Evolutionary conservation across 1,139 yeast species (phyloP), one percentile per base, ranked within the genome.

Genomic region (Kurtzmaniella quercitrusa): DNA sequence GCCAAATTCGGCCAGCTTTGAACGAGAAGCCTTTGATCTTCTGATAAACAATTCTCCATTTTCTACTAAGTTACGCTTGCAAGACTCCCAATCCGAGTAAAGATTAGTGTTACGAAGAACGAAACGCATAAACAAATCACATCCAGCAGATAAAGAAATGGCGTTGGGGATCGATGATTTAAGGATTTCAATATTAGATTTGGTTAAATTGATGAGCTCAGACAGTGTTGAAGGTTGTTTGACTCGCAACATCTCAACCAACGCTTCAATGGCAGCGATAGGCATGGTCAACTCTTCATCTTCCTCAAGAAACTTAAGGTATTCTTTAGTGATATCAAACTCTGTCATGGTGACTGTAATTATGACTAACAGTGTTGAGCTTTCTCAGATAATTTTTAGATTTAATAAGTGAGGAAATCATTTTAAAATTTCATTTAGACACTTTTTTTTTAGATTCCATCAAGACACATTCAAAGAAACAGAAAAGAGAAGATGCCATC

Each of bases 261-360:
- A 71, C 17, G 96, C 82, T 64, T 93, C 98, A 56, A 94, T 94
- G 41, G 98, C 98, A 41, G 98, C 99, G 35, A 94, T 88, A 3
- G 99, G 99, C 98, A 91, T 94, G 11, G 98, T 91, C 83, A 94
- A 87, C 43, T 93, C 98, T 19, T 86, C 75, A 63, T 93, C 97
- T 45, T 89, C 96, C 50, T 77, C 80, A 46, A 93, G 71, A 61
- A 88, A 89, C 60, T 78, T 77, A 48, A 87, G 74, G 60, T 93
- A 93, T 0, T 93, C 80, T 52, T 79, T 73, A 40, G 84, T 88
- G 51, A 93, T 88, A 60, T 89, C 95, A 57, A 91, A 88, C 33
- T 69, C 73, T 36, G 47, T 52, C 30, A 26, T 26, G n/a, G 12
- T 26, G n/a, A 5, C 26, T 21, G 26, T 21, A 21, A 21, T 21